Percentiles rank a stretch among this genome's conserved stretches.
Evolutionary conservation across 176 grass and related monocot genomes (phyloP).

Genomic region (Oryza australiensis): DNA sequence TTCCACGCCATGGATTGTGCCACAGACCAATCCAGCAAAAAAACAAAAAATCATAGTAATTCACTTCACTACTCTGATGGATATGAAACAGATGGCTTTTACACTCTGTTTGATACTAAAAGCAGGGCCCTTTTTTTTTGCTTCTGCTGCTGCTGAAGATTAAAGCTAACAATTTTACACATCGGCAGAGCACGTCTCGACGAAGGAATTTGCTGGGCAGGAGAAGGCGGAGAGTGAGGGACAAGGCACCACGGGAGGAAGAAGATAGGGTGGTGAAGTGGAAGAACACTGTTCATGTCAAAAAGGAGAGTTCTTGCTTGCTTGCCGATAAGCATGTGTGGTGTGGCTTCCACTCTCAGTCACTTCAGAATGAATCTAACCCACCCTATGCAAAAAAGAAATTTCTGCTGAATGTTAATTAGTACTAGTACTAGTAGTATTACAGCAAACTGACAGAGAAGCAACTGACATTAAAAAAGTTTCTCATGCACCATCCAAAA

Average conservation of each 20-base stretch:
- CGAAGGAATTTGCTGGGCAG: background rate
- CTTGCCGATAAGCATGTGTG: background rate
- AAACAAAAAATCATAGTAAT: background rate
- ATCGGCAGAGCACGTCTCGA: background rate
- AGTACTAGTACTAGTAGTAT: background rate
- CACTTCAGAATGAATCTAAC: background rate
- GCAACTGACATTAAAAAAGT: background rate
- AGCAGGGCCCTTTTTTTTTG: conserved; percentile 1
- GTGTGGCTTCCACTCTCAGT: background rate
- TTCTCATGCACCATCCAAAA: background rate
- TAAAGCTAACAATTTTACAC: conserved; percentile 10
- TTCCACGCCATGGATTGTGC: conserved; percentile 24
- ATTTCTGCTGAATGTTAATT: background rate
- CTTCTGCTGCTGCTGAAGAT: background rate
- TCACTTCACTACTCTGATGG: background rate
- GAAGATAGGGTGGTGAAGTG: background rate
- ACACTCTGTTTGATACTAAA: background rate
- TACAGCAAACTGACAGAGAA: background rate
- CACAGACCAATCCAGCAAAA: background rate
- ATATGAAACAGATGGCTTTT: background rate
- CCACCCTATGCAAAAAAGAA: background rate
- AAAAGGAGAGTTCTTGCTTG: background rate
- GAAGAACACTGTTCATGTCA: background rate
- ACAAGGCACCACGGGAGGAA: background rate
- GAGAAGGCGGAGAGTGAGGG: background rate